Conservation (phyloP, 768 basidiomycete species). For the Macrolepiota dolichaula region DNA sequence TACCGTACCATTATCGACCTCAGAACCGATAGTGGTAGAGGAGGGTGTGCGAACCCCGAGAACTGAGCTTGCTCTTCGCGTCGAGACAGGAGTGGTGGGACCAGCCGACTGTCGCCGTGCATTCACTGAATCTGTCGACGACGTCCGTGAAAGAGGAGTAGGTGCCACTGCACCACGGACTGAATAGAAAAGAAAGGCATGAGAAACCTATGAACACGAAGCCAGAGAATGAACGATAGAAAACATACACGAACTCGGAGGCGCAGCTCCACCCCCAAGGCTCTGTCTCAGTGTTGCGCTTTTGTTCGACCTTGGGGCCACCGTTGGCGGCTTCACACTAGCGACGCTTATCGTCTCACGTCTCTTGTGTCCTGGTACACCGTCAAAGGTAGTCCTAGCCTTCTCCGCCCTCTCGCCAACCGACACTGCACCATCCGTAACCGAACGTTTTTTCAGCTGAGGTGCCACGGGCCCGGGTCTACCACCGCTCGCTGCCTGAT, state of each 20-base stretch:
- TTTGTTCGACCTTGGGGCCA: constrained; percentile 76
- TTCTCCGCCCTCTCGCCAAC: constrained; percentile 17
- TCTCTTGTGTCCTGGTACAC: constrained; percentile 83
- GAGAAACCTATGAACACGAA: not conserved
- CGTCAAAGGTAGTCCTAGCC: constrained; percentile 59
- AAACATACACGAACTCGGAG: constrained; percentile 67
- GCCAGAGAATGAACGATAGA: not conserved
- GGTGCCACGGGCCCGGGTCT: constrained; percentile 14
- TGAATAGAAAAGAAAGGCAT: constrained; percentile 18
- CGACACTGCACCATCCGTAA: constrained; percentile 21
- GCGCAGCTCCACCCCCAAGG: constrained; percentile 46
- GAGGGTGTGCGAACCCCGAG: constrained; percentile 6
- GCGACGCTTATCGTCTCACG: constrained; percentile 72
- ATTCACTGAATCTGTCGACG: constrained; percentile 32
- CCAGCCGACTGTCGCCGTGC: constrained; percentile 20
- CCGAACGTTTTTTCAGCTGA: constrained; percentile 34
- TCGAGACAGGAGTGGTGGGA: constrained; percentile 12
- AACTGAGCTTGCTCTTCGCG: constrained; percentile 9
- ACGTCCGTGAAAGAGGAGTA: constrained; percentile 42
- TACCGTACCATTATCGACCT: constrained; percentile 1
- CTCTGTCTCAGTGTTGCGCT: constrained; percentile 63
- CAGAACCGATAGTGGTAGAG: not conserved
- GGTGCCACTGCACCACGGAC: constrained; percentile 41
- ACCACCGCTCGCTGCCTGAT: constrained; percentile 14
- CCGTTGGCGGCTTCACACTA: constrained; percentile 57